Base-by-base conservation (phyloP, 495 filamentous ascomycete genomes). In the Polyplosphaeria fusca region DNA sequence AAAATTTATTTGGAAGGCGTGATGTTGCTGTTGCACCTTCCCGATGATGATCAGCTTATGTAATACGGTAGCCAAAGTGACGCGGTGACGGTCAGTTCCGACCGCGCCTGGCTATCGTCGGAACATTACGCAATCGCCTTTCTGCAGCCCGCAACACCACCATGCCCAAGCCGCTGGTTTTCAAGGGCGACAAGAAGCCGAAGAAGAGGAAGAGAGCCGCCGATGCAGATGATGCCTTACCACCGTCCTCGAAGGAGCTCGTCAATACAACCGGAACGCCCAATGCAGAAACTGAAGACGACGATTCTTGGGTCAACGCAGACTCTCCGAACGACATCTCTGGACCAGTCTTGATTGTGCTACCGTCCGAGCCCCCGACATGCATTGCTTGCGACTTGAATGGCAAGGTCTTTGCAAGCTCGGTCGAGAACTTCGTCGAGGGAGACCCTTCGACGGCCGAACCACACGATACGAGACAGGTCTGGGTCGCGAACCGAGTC, bases 171-270 rank as follows among this genome's bases (percentile, higher is more conserved):
- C 81, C 92, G 40, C 77, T 98, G 40, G 76, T 80, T 32, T 98
- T 98, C 77, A 98, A 98, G 76, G 93, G 93, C 76, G 94, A 98
- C 71, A 96, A 90, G 70, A 91, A 92, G 73, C 73, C 82, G 22
- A 97, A 94, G 70, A 97, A 96, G 72, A 81, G 91, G 68, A 97
- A 95, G 74, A 79, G 83, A 39, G 66, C 73, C 35, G 72, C 72
- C 61, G 45, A 52, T 49, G 66, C 60, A 40, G 67, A 64, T 47
- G 66, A 73, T 18, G 58, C 54, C 56, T 52, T 69, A 2, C 48
- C 68, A 5, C 65, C 46, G 39, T 67, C 70, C 47, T 76, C 76
- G 13, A 73, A 74, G 61, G 52, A 71, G 24, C 75, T 68, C 51
- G 78, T 66, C 57, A 66, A 68, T 45, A 70, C 58, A 23, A 24